Base-by-base conservation (phyloP, 208 protist species). In the Kentomonas sorsogonicus region DNA sequence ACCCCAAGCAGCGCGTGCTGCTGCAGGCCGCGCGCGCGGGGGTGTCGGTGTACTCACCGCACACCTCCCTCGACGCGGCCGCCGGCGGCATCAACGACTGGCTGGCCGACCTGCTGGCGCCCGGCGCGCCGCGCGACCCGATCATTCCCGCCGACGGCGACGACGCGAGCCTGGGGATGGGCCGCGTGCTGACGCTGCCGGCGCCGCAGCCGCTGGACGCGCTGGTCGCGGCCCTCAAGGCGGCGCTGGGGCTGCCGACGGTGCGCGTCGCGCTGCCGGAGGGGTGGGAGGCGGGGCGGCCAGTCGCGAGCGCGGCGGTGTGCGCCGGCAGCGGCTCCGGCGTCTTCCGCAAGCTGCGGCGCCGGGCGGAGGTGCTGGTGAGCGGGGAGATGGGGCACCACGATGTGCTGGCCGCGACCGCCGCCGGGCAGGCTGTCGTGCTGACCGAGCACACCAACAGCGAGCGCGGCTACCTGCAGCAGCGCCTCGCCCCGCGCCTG, bases 341-440 rank as follows among this genome's bases (percentile, higher is more conserved):
- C 25, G 83, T 97, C 15, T 89, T 97, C 53, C 62, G 71, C 23
- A 26, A 52, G 41, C 66, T 89, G 38, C 52, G 59, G 10, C 50
- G 67, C 11, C 53, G 45, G 20, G 82, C 83, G 30, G 84, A 96
- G 59, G 73, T 91, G 5, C 74, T 94, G 30, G 39, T 95, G 20
- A 89, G 76, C 4, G 94, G 94, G 3, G 91, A 97, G 69, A 93
- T 97, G 86, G 77, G 83, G 2, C 94, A 97, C 56, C 94, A 97
- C 60, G 94, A 97, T 2, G 91, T 96, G 18, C 83, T 97, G 18
- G 84, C 77, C 2, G 86, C 89, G 15, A 84, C 67, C 33, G 80
- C 78, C n/a, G 66, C 66, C 15, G 82, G 80, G n/a, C 69, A 77
- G 63, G 77, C 75, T 29, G 89, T 96, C 20, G 69, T 97, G 16